Conservation (phyloP, 2,329 filamentous ascomycete species). For the Rosellinia necatrix region DNA sequence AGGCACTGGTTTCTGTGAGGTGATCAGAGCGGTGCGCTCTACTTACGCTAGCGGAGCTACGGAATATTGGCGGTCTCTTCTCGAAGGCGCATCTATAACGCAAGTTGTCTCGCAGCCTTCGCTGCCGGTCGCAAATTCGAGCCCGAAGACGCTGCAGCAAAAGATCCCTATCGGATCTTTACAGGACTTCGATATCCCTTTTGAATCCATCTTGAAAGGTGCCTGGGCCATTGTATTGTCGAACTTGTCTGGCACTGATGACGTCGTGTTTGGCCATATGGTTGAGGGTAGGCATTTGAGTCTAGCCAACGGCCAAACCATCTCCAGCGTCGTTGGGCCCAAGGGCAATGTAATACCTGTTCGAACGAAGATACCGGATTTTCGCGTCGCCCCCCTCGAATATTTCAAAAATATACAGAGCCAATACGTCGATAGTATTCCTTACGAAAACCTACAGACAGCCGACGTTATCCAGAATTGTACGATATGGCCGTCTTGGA, state of each 20-base stretch:
- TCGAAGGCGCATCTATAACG: slow-evolving; percentile 54
- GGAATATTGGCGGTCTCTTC: slow-evolving; percentile 52
- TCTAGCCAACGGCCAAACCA: slow-evolving; percentile 59
- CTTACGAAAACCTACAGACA: slow-evolving; percentile 57
- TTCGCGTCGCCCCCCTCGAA: slow-evolving; percentile 51
- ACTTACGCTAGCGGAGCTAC: slow-evolving; percentile 45
- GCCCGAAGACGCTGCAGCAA: slow-evolving; percentile 47
- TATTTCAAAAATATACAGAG: slow-evolving; percentile 54
- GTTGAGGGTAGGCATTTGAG: slow-evolving; percentile 53
- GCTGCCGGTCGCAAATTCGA: slow-evolving; percentile 46
- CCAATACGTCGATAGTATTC: slow-evolving; percentile 53
- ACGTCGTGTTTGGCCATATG: slow-evolving; percentile 62
- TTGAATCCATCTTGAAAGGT: slow-evolving; percentile 59
- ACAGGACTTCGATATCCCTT: slow-evolving; percentile 50
- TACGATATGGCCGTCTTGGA: slow-evolving; percentile 59
- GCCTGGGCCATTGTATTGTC: slow-evolving; percentile 63
- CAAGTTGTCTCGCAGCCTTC: slow-evolving; percentile 49
- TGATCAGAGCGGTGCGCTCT: slow-evolving; percentile 47
- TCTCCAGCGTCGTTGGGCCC: slow-evolving; percentile 53
- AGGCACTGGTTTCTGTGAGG: slow-evolving; percentile 54
- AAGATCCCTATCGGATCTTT: slow-evolving; percentile 48
- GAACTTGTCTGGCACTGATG: slow-evolving; percentile 51
- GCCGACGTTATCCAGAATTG: slow-evolving; percentile 58
- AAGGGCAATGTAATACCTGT: slow-evolving; percentile 54
- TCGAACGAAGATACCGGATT: slow-evolving; percentile 51